Evolutionary conservation across 1,284 basidiomycete genomes (phyloP), one percentile per base, ranked within the genome.

Genomic region (Sporisorium graminicola): DNA sequence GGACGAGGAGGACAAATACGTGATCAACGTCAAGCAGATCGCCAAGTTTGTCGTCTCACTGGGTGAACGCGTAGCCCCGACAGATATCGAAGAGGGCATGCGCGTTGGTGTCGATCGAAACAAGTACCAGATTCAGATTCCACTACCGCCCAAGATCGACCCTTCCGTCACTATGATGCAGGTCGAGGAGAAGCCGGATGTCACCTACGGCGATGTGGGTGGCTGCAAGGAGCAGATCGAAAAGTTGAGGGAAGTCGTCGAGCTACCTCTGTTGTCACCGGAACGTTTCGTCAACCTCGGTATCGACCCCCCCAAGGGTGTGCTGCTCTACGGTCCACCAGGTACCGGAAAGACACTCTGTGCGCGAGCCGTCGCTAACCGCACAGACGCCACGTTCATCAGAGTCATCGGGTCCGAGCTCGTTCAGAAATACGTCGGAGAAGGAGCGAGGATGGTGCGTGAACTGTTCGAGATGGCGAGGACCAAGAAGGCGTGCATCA

Each of bases 81-180:
- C 95, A 8, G 97, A 99, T 88, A 95, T 99, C 64, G 97, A 99
- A 86, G 97, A 99, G 88, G 97, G 97, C 47, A 99, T 99, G 97
- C 92, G 97, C 55, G 97, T 99, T 56, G 97, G 75, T 93, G 94
- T 74, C 91, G 95, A 77, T 92, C 95, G 94, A 56, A 95, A 92
- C 80, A 98, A 98, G 87, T 99, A 99, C 86, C 95, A 98, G 87
- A 99, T 99, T 78, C 94, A 98, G 87, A 98, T 99, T 77, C 97
- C 97, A n/a, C 88, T 99, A n/a, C 97, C 97, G 47, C 97, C 97
- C 42, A 98, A 97, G 88, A 99, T 99, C 79, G 97, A 99, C 86
- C 95, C 97, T 3, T 97, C 95, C 0, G 97, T 99, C 5, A 99
- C 97, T 16, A 98, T 99, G 96, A 99, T 99, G 97, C 96, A 99